phyloP scores from a whole-genome alignment of 129 eudicot species.

The Oenanthe sinensis region DNA sequence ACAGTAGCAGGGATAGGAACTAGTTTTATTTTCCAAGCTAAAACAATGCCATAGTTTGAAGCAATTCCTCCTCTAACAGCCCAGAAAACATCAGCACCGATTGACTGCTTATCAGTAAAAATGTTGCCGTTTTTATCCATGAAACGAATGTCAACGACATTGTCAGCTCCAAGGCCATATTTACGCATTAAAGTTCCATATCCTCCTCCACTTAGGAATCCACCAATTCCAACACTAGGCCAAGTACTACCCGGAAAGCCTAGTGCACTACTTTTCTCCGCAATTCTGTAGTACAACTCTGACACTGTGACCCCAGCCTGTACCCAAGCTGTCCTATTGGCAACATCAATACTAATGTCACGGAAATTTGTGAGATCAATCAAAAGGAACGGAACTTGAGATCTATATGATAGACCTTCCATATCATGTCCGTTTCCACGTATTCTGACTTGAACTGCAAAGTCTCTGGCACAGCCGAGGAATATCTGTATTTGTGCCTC shows the following conservation, averaged over 20 bases:
- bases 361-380: slow-evolving; percentile 4
- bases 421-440: slow-evolving; percentile 8
- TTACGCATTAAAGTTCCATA: slow-evolving; percentile 3
- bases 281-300: slow-evolving; percentile 13
- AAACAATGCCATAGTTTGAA: slow-evolving; percentile 29
- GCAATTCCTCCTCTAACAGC: slow-evolving; percentile 39
- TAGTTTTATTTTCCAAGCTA: slow-evolving; percentile 14
- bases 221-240: slow-evolving; percentile 9
- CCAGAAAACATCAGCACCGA: slow-evolving; percentile 5
- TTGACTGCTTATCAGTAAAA: background rate
- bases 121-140: slow-evolving; percentile 16
- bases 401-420: background rate
- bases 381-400: background rate
- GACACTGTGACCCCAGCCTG: slow-evolving; percentile 10
- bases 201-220: slow-evolving; percentile 17
- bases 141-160: slow-evolving; percentile 16
- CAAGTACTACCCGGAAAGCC: slow-evolving; percentile 5
- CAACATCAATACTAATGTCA: background rate
- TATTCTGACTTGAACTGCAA: background rate
- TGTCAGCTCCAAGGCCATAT: slow-evolving; percentile 7
- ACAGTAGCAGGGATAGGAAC: slow-evolving; percentile 3
- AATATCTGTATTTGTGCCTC: slow-evolving; percentile 8
- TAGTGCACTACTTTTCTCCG: slow-evolving; percentile 5
- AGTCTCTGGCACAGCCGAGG: slow-evolving; percentile 11
- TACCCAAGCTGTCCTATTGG: slow-evolving; percentile 16